A percentile compares a stretch with the other conserved stretches of the same genome.
Evolutionary conservation across 495 filamentous ascomycete genomes (phyloP).

Genomic region (Aspergillus heteromorphus): DNA sequence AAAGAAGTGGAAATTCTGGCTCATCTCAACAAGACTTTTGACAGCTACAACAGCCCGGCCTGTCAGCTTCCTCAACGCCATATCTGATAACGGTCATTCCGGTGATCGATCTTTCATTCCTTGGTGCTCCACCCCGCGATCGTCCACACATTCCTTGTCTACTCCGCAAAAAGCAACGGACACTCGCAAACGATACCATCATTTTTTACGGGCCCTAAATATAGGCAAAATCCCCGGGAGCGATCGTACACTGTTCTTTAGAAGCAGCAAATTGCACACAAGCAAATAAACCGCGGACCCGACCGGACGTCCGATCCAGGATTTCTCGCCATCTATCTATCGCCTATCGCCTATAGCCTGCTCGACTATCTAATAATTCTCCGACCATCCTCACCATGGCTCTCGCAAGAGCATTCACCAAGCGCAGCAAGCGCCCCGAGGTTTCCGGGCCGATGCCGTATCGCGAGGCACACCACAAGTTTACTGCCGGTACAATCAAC

Average conservation of each 20-base stretch:
- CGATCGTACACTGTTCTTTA: not conserved
- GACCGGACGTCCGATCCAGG: not conserved
- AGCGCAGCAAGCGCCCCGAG: conserved; percentile 47
- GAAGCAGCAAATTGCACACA: conserved; percentile 7
- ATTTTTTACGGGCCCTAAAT: conserved; percentile 15
- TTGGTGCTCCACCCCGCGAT: conserved; percentile 29
- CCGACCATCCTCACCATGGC: conserved; percentile 33
- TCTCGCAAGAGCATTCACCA: conserved; percentile 65
- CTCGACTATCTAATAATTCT: not conserved
- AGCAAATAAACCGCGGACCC: conserved; percentile 3
- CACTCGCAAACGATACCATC: conserved; percentile 8
- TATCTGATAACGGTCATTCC: conserved; percentile 32
- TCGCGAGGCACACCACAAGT: conserved; percentile 43
- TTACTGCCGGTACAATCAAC: conserved; percentile 43
- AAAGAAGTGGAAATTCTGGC: conserved; percentile 1
- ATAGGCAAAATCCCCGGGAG: conserved; percentile 11
- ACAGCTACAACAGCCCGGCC: not conserved
- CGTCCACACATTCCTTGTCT: conserved; percentile 25
- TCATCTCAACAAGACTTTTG: conserved; percentile 2
- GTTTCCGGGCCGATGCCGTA: conserved; percentile 45
- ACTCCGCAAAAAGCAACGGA: conserved; percentile 9
- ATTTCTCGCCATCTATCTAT: not conserved
- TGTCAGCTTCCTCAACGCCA: not conserved
- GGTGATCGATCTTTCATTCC: conserved; percentile 27
- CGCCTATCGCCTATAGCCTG: not conserved